These are phyloP conservation scores for Kalmanozyma brasiliensis DNA, from an alignment of 1,284 basidiomycete genomes.

Conservation along the genomic window DNA sequence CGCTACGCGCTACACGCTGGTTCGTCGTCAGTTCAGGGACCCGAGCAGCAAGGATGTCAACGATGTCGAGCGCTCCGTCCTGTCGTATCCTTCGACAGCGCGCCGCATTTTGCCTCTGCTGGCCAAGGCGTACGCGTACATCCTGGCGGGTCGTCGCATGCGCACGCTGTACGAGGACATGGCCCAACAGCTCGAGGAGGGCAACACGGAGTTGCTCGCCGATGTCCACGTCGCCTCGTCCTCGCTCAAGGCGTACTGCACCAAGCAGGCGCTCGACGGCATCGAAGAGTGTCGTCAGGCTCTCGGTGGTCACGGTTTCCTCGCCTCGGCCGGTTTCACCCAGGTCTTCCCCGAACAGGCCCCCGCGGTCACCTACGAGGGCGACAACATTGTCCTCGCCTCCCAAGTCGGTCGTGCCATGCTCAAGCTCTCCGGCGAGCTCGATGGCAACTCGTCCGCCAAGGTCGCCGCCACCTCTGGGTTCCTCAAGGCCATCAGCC, in stretches of 20 bases:
- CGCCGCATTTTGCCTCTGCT: conserved; percentile 68
- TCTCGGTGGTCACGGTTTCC: conserved; percentile 69
- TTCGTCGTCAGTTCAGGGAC: conserved; percentile 74
- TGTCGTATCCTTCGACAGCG: conserved; percentile 68
- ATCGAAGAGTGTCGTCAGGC: conserved; percentile 69
- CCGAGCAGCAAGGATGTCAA: conserved; percentile 67
- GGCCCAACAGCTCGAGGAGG: conserved; percentile 62
- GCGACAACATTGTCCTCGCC: conserved; percentile 62
- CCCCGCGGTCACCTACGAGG: conserved; percentile 68
- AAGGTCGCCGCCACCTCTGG: conserved; percentile 51
- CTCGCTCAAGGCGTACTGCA: conserved; percentile 67
- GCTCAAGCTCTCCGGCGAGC: conserved; percentile 58
- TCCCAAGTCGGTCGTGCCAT: conserved; percentile 62
- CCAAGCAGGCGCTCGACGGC: conserved; percentile 67
- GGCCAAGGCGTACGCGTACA: conserved; percentile 68
- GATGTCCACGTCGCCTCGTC: conserved; percentile 68
- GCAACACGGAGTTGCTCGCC: conserved; percentile 67
- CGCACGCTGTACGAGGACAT: conserved; percentile 67
- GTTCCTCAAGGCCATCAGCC: conserved; percentile 53
- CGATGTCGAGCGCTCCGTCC: conserved; percentile 67
- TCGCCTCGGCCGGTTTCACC: conserved; percentile 61
- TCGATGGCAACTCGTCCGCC: conserved; percentile 37
- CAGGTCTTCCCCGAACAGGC: conserved; percentile 59
- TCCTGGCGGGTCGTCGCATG: conserved; percentile 66
- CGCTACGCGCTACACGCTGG: conserved; percentile 78